phyloP scores from a whole-genome alignment of 495 filamentous ascomycete genomes.

The Talaromyces nanjingensis region DNA sequence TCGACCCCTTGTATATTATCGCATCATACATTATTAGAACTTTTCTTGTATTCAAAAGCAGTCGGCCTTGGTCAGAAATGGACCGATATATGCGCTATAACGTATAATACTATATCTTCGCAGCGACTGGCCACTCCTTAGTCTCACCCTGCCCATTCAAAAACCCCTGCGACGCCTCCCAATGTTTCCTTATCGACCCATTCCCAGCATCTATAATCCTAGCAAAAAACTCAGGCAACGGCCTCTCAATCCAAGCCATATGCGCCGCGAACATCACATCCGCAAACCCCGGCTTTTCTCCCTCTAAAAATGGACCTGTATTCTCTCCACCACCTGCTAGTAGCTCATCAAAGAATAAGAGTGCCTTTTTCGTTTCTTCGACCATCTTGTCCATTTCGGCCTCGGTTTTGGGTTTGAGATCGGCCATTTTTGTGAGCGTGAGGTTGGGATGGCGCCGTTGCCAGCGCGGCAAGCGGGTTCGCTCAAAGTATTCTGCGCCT shows the following conservation, averaged over 20 bases:
- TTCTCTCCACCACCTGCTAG: background rate
- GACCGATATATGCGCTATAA: background rate
- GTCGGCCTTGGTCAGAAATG: background rate
- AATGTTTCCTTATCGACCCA: slow-evolving; percentile 1
- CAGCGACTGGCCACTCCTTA: background rate
- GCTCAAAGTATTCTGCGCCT: slow-evolving; percentile 5
- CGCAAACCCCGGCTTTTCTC: slow-evolving; percentile 2
- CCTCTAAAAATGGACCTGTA: slow-evolving; percentile 3
- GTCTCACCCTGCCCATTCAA: slow-evolving; percentile 4
- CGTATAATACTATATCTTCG: background rate
- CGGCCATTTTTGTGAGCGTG: background rate
- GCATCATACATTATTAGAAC: background rate
- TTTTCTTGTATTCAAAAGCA: background rate
- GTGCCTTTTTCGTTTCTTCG: slow-evolving; percentile 2
- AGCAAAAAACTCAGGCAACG: slow-evolving; percentile 2
- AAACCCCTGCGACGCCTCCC: slow-evolving; percentile 4
- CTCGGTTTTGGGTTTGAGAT: background rate
- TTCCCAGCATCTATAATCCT: background rate
- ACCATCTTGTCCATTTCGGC: background rate
- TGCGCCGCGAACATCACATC: slow-evolving; percentile 7
- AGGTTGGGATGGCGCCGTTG: background rate
- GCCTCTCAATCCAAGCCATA: slow-evolving; percentile 6
- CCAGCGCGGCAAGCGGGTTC: background rate
- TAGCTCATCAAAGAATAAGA: background rate
- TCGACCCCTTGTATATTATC: background rate